Evolutionary conservation across 306 rosid species (phyloP), one percentile per base, ranked within the genome.

Genomic region (Cicer yamashitae): DNA sequence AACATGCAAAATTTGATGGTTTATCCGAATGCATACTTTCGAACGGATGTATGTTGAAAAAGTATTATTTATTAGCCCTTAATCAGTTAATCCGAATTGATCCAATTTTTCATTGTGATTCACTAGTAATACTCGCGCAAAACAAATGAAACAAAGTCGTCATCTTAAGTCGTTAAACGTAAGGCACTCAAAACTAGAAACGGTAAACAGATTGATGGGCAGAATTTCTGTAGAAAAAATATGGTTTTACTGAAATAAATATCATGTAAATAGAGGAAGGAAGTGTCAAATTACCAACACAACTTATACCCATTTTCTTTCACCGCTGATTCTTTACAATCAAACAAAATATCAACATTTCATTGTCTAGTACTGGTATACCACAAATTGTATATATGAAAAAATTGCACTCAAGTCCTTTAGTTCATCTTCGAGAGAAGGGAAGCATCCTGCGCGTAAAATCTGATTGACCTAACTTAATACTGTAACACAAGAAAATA

Each of bases 401-500:
- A 53, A 76, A 54, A 25, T 30, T n/a, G 72, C 74, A 74, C 41
- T 67, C 45, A 47, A 60, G 50, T 71, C 45, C 46, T 73, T 47
- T 68, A 68, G 62, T 53, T 39, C 69, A 64, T 77, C 86, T 77
- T 71, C 34, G 2, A 39, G 67, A 70, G 51, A 72, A 61, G 75
- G 71, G 81, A 75, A 81, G 67, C 62, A 64, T 14, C 77, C 67
- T 25, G 37, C 13, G 72, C 72, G 74, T 62, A 71, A 66, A 56
- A 76, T 41, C 71, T 22, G 14, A 60, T 34, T 64, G 75, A 80
- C 78, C 81, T 70, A 47, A 65, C 13, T 48, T 30, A 64, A 73
- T 67, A 58, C 90, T 83, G 89, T 75, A 84, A 80, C 65, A 52
- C 75, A 59, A 61, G 60, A 30, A 61, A 76, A 53, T 17, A 45